These are phyloP conservation scores for Paecilomyces variotii DNA, from an alignment of 2,329 filamentous ascomycete species.

Conservation along the genomic window DNA sequence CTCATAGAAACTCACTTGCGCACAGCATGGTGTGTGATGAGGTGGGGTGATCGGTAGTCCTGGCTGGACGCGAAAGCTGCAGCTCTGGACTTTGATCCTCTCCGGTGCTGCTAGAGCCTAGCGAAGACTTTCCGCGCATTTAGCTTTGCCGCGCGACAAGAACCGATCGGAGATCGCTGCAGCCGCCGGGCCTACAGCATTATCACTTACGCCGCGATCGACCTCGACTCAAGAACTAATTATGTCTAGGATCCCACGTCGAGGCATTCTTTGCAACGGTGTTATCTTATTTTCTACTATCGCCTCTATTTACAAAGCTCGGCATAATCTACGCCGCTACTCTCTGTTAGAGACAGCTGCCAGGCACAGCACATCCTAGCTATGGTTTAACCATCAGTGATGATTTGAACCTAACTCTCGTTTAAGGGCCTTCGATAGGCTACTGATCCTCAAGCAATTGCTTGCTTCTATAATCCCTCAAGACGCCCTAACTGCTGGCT, in stretches of 20 bases:
- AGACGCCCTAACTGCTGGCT: not conserved
- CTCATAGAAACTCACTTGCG: conserved; percentile 51
- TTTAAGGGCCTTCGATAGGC: not conserved
- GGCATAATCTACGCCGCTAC: not conserved
- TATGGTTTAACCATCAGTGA: not conserved
- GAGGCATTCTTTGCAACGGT: not conserved
- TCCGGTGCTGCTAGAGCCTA: conserved; percentile 14
- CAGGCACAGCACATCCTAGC: not conserved
- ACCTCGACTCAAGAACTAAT: not conserved
- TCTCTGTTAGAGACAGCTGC: not conserved
- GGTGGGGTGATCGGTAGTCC: conserved; percentile 11
- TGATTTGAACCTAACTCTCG: not conserved
- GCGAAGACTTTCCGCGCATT: conserved; percentile 14
- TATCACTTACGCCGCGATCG: not conserved
- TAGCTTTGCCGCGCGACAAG: conserved; percentile 22
- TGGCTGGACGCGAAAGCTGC: conserved; percentile 22
- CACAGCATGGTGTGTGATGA: conserved; percentile 46
- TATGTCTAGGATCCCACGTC: not conserved
- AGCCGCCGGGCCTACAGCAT: not conserved
- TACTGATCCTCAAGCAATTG: not conserved
- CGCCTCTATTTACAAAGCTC: not conserved
- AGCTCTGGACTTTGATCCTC: conserved; percentile 26
- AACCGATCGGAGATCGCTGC: not conserved
- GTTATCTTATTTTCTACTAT: not conserved
- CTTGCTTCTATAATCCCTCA: not conserved